Conservation (phyloP, 140 eudicot species). For the Bidens hawaiensis region DNA sequence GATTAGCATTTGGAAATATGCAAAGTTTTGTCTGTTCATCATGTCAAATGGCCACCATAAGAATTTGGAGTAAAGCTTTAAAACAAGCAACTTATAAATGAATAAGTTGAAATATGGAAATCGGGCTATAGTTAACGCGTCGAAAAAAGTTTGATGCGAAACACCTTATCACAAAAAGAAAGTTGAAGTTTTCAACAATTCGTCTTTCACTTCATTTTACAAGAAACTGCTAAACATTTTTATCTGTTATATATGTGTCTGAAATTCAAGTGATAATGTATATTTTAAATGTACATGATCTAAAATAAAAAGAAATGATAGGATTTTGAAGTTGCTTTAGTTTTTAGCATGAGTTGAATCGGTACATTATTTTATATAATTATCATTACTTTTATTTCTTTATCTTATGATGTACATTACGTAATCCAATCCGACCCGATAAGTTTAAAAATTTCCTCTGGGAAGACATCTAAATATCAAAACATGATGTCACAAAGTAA, state of each 20-base stretch:
- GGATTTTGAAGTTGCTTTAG: neutral
- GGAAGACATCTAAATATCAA: neutral
- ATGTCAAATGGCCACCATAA: conserved; percentile 25
- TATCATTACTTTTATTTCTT: too few species aligned
- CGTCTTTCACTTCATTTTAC: too few species aligned
- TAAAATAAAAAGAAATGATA: neutral
- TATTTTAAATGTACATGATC: too few species aligned
- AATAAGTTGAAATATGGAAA: neutral
- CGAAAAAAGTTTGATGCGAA: neutral
- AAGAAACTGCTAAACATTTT: too few species aligned
- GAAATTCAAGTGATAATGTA: neutral
- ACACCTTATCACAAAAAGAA: too few species aligned
- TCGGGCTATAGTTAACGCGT: neutral
- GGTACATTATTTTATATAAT: too few species aligned
- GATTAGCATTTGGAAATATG: conserved; percentile 29
- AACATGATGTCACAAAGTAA: neutral
- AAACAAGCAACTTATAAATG: neutral
- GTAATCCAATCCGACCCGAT: too few species aligned
- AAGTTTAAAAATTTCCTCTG: too few species aligned
- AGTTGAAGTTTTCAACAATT: too few species aligned
- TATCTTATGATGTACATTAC: neutral
- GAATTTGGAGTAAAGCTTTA: neutral
- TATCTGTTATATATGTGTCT: neutral
- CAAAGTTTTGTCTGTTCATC: conserved; percentile 19
- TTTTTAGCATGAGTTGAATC: neutral